These are phyloP conservation scores for Aphanomyces astaci DNA, from an alignment of 352 stramenopile genomes.

Conservation along the genomic window DNA sequence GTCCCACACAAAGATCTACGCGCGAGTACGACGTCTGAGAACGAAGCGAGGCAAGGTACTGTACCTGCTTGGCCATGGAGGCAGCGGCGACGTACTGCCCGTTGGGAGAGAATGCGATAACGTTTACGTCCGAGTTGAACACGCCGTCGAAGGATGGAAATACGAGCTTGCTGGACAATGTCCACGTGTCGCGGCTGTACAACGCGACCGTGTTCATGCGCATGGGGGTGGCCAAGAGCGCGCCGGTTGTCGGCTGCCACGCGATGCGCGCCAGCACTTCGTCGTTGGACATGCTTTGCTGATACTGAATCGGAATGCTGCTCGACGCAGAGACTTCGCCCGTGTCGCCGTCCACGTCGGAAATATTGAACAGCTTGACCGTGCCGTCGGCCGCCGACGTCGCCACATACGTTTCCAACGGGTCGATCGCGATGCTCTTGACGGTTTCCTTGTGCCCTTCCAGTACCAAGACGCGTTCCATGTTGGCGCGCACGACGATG, in stretches of 20 bases:
- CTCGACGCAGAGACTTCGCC: conserved; percentile 34
- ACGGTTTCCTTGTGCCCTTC: conserved; percentile 53
- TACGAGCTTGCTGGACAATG: conserved; percentile 33
- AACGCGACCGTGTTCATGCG: conserved; percentile 66
- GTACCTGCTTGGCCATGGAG: conserved; percentile 52
- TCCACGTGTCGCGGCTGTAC: conserved; percentile 44
- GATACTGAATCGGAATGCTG: conserved; percentile 49
- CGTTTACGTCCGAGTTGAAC: conserved; percentile 46
- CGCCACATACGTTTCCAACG: conserved; percentile 52
- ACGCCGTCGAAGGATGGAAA: conserved; percentile 53
- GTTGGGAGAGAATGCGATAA: conserved; percentile 71
- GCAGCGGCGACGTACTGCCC: conserved; percentile 60
- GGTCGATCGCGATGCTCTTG: conserved; percentile 68
- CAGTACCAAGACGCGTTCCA: conserved; percentile 51
- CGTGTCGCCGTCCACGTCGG: conserved; percentile 32
- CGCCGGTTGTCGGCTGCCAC: conserved; percentile 36
- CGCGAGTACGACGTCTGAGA: background rate
- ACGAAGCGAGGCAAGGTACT: background rate
- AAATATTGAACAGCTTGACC: conserved; percentile 49
- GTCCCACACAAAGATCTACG: conserved; percentile 53
- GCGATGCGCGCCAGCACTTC: conserved; percentile 57
- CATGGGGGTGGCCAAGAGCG: conserved; percentile 50
- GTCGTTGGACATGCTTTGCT: conserved; percentile 44
- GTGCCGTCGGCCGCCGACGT: conserved; percentile 57
- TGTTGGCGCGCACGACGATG: conserved; percentile 46